Percentiles rank a stretch among this genome's conserved stretches.
These are phyloP conservation scores for Gnetum montanum DNA, from an alignment of 75 land plant species.

Conservation along the genomic window DNA sequence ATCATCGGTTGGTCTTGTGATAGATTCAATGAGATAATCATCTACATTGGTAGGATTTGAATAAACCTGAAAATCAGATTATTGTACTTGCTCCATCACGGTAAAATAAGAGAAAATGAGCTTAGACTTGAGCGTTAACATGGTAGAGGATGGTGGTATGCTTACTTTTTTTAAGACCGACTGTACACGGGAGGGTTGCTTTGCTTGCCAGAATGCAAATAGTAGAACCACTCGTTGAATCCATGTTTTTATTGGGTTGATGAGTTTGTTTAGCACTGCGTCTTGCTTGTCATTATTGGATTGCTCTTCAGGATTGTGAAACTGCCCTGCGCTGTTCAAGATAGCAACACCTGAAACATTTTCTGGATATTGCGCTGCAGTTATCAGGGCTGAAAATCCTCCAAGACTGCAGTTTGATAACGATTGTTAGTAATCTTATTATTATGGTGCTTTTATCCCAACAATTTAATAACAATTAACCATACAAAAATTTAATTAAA, in stretches of 20 bases:
- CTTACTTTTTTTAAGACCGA: slow-evolving; percentile 86
- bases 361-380: slow-evolving; percentile 71
- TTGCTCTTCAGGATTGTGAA: slow-evolving; percentile 35
- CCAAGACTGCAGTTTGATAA: slow-evolving; percentile 83
- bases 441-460: too few species aligned
- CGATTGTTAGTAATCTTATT: neutral
- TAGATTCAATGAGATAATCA: slow-evolving; percentile 89
- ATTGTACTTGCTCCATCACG: too few species aligned
- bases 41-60: slow-evolving; percentile 80
- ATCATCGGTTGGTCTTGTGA: slow-evolving; percentile 70
- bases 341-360: slow-evolving; percentile 68
- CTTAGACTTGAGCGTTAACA: too few species aligned
- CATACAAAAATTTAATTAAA: too few species aligned
- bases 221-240: slow-evolving; percentile 56
- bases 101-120: too few species aligned
- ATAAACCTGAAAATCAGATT: slow-evolving; percentile 65
- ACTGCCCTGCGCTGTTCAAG: slow-evolving; percentile 90
- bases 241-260: slow-evolving; percentile 69
- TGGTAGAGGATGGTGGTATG: too few species aligned
- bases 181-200: slow-evolving; percentile 74
- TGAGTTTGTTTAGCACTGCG: slow-evolving; percentile 31
- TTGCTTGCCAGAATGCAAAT: slow-evolving; percentile 95
- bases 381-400: slow-evolving; percentile 77
- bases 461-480: too few species aligned
- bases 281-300: slow-evolving; percentile 35